A percentile compares a stretch with the other conserved stretches of the same genome.
Evolutionary conservation across 495 filamentous ascomycete genomes (phyloP).

Genomic region (Lentithecium fluviatile): DNA sequence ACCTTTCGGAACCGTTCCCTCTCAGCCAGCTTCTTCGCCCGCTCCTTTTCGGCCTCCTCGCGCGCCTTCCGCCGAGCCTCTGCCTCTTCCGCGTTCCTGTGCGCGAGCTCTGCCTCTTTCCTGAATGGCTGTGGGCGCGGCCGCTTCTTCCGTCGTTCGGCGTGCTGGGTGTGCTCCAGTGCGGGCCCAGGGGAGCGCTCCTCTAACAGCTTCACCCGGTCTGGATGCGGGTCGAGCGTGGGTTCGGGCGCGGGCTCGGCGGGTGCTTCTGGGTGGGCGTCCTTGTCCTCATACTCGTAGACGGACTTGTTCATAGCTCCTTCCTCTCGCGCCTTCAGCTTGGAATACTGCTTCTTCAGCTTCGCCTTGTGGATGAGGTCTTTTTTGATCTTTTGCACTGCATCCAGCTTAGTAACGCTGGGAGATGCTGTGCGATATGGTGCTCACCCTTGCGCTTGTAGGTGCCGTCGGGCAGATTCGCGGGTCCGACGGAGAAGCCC

Average conservation of each 20-base stretch:
- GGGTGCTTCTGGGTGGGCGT: neutral
- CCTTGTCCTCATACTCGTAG: conserved; percentile 25
- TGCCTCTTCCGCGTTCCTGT: conserved; percentile 60
- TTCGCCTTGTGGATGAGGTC: conserved; percentile 91
- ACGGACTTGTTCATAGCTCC: conserved; percentile 24
- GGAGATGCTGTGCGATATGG: neutral
- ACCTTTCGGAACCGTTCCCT: conserved; percentile 40
- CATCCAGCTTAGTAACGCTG: neutral
- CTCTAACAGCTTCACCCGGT: conserved; percentile 67
- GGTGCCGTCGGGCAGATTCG: conserved; percentile 87
- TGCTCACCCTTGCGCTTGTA: conserved; percentile 80
- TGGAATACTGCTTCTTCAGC: conserved; percentile 88
- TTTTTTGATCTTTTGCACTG: conserved; percentile 89
- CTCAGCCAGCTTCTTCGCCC: conserved; percentile 52
- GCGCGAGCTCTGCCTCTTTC: conserved; percentile 72
- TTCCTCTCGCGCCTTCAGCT: conserved; percentile 62
- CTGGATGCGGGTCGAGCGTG: conserved; percentile 64
- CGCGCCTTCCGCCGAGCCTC: conserved; percentile 54
- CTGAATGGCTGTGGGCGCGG: conserved; percentile 69
- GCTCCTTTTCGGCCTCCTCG: conserved; percentile 44
- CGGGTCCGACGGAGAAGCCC: conserved; percentile 80
- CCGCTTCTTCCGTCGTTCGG: conserved; percentile 31
- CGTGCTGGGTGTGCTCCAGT: conserved; percentile 35
- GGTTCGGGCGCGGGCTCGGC: conserved; percentile 20
- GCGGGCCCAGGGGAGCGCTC: conserved; percentile 37